Percentiles rank a stretch among this genome's conserved stretches.
phyloP scores from a whole-genome alignment of 305 asterid species.

The Stenogyne calaminthoides region DNA sequence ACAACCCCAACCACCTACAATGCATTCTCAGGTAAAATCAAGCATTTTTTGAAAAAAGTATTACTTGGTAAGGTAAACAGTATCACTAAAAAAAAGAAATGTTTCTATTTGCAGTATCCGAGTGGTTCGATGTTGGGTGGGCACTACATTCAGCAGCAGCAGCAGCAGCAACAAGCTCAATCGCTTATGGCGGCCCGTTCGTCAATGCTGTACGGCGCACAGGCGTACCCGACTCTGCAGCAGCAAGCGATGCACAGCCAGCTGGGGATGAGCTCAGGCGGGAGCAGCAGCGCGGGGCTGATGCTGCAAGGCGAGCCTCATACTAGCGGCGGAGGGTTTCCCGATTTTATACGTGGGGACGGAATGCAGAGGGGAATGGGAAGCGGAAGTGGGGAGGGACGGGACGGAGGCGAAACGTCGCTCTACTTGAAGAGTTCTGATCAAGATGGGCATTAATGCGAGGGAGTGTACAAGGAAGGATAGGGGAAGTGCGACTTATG shows the following conservation, averaged over 20 bases:
- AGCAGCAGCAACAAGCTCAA: constrained; percentile 44
- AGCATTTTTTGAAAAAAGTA: too few relatives aligned
- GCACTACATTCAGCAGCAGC: constrained; percentile 40
- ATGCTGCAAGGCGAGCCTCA: constrained; percentile 49
- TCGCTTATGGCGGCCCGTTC: constrained; percentile 38
- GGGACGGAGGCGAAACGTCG: constrained; percentile 22
- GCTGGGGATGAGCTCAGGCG: constrained; percentile 37
- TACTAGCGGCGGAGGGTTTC: constrained; percentile 21
- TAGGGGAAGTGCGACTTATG: not conserved
- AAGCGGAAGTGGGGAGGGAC: constrained; percentile 27
- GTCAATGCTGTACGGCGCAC: constrained; percentile 40
- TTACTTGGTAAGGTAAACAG: too few relatives aligned
- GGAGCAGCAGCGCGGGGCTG: constrained; percentile 25
- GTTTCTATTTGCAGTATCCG: constrained; percentile 16
- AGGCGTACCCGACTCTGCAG: constrained; percentile 44
- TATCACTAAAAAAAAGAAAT: too few relatives aligned
- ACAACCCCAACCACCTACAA: constrained; percentile 85
- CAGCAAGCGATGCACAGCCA: constrained; percentile 39
- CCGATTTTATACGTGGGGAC: constrained; percentile 7
- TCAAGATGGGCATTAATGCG: constrained; percentile 32
- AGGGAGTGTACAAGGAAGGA: not conserved
- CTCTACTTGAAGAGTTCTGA: constrained; percentile 37
- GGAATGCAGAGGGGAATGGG: constrained; percentile 2
- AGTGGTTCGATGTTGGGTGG: constrained; percentile 29
- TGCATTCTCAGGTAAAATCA: constrained; percentile 77